Base-by-base conservation (phyloP, 495 filamentous ascomycete genomes). In the Aspergillus cristatus region DNA sequence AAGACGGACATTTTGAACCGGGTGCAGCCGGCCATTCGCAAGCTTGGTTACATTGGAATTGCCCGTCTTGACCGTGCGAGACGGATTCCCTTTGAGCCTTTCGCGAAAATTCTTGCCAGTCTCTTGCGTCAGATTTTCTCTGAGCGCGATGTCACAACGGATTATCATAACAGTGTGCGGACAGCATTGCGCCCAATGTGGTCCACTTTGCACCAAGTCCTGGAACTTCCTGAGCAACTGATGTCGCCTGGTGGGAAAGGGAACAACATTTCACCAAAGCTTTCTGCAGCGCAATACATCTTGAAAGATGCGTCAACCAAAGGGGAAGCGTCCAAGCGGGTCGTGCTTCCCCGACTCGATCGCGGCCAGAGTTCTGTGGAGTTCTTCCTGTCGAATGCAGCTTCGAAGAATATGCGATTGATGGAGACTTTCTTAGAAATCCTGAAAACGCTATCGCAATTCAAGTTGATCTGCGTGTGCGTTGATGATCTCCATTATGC, bases 101-200 rank as follows among this genome's bases (percentile, higher is more conserved):
- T 94, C 28, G 68, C 91, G 2, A 83, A 81, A 48, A 63, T 89
- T 2, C 63, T 94, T 42, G 84, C 84, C 5, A 88, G 82, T 28
- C 63, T 94, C 4, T 83, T 95, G 44, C 82, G 86, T 34, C 88
- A 95, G 48, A 87, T 93, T 6, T 94, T 90, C 63, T 89, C 86
- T 0, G 87, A 95, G 53, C 80, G 79, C 37, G 84, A 94, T 58
- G 81, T 89, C 2, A 78, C 79, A 2, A 93, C 83, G 0, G 72
- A 82, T 3, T 91, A 93, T 47, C 88, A 95, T 42, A 74, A 82
- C 38, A 70, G 68, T 34, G 58, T 95, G 13, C 78, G 84, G 39
- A 67, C 74, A 14, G 83, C 82, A 37, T 72, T 90, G 32, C 76
- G 78, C 13, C 78, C 82, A 3, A 72, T 85, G 40, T 95, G 87